Percentiles rank a stretch among this genome's conserved stretches.
These are phyloP conservation scores for Colletotrichum sp. DNA, from an alignment of 2,329 filamentous ascomycete species.

Conservation along the genomic window DNA sequence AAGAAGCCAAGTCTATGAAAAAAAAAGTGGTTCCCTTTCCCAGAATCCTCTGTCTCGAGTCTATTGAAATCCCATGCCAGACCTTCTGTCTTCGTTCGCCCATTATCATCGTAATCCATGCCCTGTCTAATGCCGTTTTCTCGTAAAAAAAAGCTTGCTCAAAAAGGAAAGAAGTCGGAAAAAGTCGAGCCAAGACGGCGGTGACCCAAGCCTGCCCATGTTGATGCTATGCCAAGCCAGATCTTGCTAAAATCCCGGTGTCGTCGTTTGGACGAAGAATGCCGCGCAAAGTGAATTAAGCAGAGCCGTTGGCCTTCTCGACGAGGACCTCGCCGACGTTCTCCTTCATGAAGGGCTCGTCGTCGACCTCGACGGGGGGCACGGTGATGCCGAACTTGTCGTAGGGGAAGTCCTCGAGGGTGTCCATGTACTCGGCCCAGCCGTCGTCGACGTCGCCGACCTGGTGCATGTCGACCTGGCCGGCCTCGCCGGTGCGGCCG, in stretches of 20 bases:
- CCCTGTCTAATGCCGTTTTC: not conserved
- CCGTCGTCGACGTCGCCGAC: slow-evolving; percentile 64
- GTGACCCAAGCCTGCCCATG: not conserved
- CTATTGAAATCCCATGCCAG: not conserved
- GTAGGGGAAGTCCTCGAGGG: slow-evolving; percentile 62
- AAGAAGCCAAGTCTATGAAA: not conserved
- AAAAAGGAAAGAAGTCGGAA: not conserved
- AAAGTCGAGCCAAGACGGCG: not conserved
- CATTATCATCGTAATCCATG: not conserved
- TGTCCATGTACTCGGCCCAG: slow-evolving; percentile 62
- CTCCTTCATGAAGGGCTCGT: slow-evolving; percentile 47
- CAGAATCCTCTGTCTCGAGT: not conserved
- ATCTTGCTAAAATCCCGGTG: not conserved
- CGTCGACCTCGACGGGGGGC: slow-evolving; percentile 44
- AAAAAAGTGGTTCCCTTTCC: not conserved
- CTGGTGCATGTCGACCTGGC: slow-evolving; percentile 57
- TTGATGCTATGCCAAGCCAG: not conserved
- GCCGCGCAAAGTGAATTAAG: too few species aligned
- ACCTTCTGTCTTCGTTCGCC: not conserved
- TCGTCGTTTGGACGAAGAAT: not conserved
- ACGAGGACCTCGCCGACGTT: slow-evolving; percentile 29
- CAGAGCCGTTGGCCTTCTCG: slow-evolving; percentile 5
- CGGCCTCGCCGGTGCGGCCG: slow-evolving; percentile 75
- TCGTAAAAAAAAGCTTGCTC: not conserved
- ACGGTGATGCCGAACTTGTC: slow-evolving; percentile 63